Evolutionary conservation across 352 stramenopile genomes (phyloP), one percentile per base, ranked within the genome.

Genomic region (Phytopythium delawarense): DNA sequence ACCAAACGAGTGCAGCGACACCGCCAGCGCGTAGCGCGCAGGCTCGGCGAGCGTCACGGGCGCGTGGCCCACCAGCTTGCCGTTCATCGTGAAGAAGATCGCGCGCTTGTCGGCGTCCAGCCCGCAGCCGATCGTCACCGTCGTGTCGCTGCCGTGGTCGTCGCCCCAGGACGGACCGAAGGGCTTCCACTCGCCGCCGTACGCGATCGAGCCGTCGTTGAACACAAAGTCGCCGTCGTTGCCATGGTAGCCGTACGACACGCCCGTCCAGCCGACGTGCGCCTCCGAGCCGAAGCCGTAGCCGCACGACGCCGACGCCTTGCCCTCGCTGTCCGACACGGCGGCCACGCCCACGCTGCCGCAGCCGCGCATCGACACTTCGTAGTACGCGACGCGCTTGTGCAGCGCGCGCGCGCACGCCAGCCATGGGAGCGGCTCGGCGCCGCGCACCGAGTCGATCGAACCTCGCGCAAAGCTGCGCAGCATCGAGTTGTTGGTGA

Each of bases 181-280:
- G 21, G 82, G 78, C 32, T 65, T 69, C 82, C 84, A 92, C 59
- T 86, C 77, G 7, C 84, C 87, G 54, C 83, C 84, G 66, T 91
- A 91, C 44, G 68, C 59, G 42, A 76, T 80, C 8, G 76, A 63
- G 25, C 87, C 87, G 64, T 90, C 75, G 62, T 96, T 92, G 53
- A 79, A 91, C 25, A 93, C 84, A 64, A 96, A 91, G 68, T 91
- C 83, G 50, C 87, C 87, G 65, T 94, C 84, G 62, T 92, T 92
- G 63, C 81, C 80, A 63, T 96, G 87, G 77, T 94, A 96, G 53
- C 81, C 87, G 62, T 88, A 93, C 13, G 84, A 89, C 34, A 93
- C 62, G 57, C 78, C 75, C 66, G 85, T 91, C 84, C 83, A 94
- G 65, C 87, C 87, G 25, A 96, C 70, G 70, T 94, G 84, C 45